A percentile compares a stretch with the other conserved stretches of the same genome.
These are phyloP conservation scores for Kandelia obovata DNA, from an alignment of 345 rosid species.

Conservation along the genomic window DNA sequence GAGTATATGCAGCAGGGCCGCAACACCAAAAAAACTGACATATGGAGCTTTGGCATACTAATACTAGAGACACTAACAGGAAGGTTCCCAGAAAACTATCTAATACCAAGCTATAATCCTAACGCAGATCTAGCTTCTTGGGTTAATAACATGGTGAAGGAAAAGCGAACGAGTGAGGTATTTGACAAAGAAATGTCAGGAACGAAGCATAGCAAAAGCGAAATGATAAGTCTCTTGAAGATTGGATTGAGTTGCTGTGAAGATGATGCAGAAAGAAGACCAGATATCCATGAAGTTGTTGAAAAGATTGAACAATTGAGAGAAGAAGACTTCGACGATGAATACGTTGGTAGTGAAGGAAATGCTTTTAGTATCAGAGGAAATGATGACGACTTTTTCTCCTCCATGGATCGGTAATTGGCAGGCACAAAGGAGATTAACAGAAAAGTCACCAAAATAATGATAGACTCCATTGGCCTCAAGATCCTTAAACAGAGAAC, in stretches of 20 bases:
- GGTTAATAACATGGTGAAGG: conserved; percentile 62
- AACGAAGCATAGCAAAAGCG: conserved; percentile 45
- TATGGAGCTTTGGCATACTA: conserved; percentile 66
- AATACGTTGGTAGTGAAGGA: conserved; percentile 18
- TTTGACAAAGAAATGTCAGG: conserved; percentile 64
- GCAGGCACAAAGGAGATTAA: not conserved
- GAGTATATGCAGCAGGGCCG: conserved; percentile 45
- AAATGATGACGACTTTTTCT: conserved; percentile 26
- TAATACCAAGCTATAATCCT: conserved; percentile 39
- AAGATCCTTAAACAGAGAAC: no score
- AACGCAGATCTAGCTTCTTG: conserved; percentile 48
- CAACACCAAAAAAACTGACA: conserved; percentile 53
- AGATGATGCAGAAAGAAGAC: conserved; percentile 48
- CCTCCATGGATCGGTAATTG: conserved; percentile 24
- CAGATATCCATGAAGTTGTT: conserved; percentile 44
- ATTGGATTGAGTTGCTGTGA: conserved; percentile 74
- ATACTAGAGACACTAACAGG: conserved; percentile 63
- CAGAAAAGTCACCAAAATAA: not conserved
- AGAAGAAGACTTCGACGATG: conserved; percentile 31
- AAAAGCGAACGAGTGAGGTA: conserved; percentile 48
- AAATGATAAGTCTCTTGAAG: conserved; percentile 58
- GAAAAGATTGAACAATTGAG: conserved; percentile 43
- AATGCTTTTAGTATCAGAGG: conserved; percentile 26
- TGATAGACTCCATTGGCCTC: not conserved
- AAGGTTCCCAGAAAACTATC: conserved; percentile 60